These are phyloP conservation scores for Pleurotus giganteus DNA, from an alignment of 768 basidiomycete species.

Conservation along the genomic window DNA sequence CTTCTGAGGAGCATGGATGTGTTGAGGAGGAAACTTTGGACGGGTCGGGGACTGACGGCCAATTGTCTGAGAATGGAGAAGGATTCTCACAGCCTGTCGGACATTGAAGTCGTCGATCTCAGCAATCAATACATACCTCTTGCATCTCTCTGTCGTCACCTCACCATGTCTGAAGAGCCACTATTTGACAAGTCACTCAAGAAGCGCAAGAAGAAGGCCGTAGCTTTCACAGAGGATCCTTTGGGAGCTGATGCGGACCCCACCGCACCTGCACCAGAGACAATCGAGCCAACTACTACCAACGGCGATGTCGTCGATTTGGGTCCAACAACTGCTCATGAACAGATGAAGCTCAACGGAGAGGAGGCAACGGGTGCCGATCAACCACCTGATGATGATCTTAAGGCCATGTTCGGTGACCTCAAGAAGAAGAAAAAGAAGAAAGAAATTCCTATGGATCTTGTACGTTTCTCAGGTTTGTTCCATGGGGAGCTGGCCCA, in stretches of 20 bases:
- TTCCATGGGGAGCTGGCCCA: slow-evolving; percentile 6
- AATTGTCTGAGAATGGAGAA: slow-evolving; percentile 18
- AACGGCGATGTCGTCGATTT: slow-evolving; percentile 76
- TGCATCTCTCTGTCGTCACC: slow-evolving; percentile 18
- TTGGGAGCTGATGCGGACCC: slow-evolving; percentile 81
- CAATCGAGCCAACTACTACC: slow-evolving; percentile 67
- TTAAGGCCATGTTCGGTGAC: slow-evolving; percentile 85
- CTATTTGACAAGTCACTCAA: slow-evolving; percentile 83
- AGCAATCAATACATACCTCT: not conserved
- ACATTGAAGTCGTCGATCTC: slow-evolving; percentile 17
- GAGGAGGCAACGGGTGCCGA: slow-evolving; percentile 32
- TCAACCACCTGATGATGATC: slow-evolving; percentile 57
- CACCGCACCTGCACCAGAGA: slow-evolving; percentile 71
- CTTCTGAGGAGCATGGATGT: slow-evolving; percentile 47
- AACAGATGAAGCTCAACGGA: slow-evolving; percentile 61
- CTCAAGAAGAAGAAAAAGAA: slow-evolving; percentile 93
- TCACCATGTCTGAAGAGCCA: slow-evolving; percentile 69
- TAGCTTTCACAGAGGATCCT: slow-evolving; percentile 83
- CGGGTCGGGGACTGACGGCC: slow-evolving; percentile 41
- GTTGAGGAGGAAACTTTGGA: slow-evolving; percentile 13
- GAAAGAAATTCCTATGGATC: slow-evolving; percentile 84
- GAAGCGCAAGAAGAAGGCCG: slow-evolving; percentile 86
- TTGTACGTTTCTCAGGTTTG: slow-evolving; percentile 46
- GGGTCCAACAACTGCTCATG: slow-evolving; percentile 72
- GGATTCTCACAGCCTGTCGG: slow-evolving; percentile 30